Percentiles rank a stretch among this genome's conserved stretches.
These are phyloP conservation scores for Pueraria montana DNA, from an alignment of 306 rosid genomes.

Conservation along the genomic window DNA sequence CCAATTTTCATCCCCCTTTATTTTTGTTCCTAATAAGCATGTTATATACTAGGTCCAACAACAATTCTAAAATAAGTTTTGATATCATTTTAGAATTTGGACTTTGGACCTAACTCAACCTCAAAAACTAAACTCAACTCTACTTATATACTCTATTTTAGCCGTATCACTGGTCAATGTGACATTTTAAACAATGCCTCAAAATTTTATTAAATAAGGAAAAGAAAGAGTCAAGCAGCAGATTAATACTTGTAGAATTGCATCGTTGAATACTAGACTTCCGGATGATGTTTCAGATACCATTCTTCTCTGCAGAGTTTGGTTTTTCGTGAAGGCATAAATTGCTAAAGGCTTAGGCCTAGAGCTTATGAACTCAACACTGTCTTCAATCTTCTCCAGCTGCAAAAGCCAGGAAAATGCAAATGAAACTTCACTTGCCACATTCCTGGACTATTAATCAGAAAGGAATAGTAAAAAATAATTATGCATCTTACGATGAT, in stretches of 20 bases:
- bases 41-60: too few relatives aligned
- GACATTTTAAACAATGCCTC: neutral
- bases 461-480: neutral
- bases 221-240: neutral
- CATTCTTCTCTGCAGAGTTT: slow-evolving; percentile 62
- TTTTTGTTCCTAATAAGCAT: neutral
- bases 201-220: neutral
- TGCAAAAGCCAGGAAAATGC: slow-evolving; percentile 39
- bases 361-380: slow-evolving; percentile 69
- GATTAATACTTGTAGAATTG: slow-evolving; percentile 64
- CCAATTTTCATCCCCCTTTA: neutral
- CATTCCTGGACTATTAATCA: neutral
- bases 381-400: slow-evolving; percentile 82
- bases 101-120: neutral
- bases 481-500: slow-evolving; percentile 57
- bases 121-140: neutral
- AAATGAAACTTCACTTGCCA: neutral
- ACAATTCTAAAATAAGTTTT: neutral
- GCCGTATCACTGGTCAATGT: neutral
- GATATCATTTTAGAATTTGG: neutral
- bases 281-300: slow-evolving; percentile 83
- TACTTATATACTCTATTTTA: neutral
- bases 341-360: slow-evolving; percentile 77
- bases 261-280: slow-evolving; percentile 66
- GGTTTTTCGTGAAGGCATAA: slow-evolving; percentile 71